Base-by-base conservation (phyloP, 2,329 filamentous ascomycete species). In the Thyridium curvatum region DNA sequence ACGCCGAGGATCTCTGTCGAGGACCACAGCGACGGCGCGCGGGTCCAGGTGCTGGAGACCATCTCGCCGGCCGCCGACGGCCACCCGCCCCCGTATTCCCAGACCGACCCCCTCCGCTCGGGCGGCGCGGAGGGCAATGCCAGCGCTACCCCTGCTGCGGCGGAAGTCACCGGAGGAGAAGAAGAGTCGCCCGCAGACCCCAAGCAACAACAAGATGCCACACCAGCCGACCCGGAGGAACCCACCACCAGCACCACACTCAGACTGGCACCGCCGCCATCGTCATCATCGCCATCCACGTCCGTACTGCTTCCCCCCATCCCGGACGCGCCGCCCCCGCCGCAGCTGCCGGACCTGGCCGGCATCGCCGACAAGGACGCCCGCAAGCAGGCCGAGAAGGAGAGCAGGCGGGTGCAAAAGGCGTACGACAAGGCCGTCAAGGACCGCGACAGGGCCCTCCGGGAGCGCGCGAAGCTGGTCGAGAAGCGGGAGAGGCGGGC, bases 371-470 rank as follows among this genome's bases (percentile, higher is more conserved):
- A 86, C 58, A 82, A 82, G 51, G 74, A 78, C 7, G 66, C 76
- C 18, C 75, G 78, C 8, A 86, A 84, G 50, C 69, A 79, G 31
- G 82, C 80, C 2, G 79, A 86, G 50, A 84, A 82, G 41, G 82
- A 87, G 50, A 70, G 79, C 40, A 75, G 77, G 37, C 71, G 74
- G 12, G 66, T 69, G 1, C 65, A 78, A 26, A 86, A 86, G 52
- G 68, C 69, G 8, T 84, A 87, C 53, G 73, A 83, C 18, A 71
- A 77, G 51, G 75, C 79, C 10, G 58, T 85, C 43, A 86, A 85
- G 57, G 72, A 80, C 42, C 78, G 78, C 29, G 74, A 80, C 30
- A 83, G 75, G 48, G 72, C 74, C 9, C 66, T 87, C 35, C 73
- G 72, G 35, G 78, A 84, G 41, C 72, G 79, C 7, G 66, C 74